Percentiles rank a stretch among this genome's conserved stretches.
Conservation (phyloP, 1,284 basidiomycete genomes). For the Cystobasidiaceae sp. region DNA sequence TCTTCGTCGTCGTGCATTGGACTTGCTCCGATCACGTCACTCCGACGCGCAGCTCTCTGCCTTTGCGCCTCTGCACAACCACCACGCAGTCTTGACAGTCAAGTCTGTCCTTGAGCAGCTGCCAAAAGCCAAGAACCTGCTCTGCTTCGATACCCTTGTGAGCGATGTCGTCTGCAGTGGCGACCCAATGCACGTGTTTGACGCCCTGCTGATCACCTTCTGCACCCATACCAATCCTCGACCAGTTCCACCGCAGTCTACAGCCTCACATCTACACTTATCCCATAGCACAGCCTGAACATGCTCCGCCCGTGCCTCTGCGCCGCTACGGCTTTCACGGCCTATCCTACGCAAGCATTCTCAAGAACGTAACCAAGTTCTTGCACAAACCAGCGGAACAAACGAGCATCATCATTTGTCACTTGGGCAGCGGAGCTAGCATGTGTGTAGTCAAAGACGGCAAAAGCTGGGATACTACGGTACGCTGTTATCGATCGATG, state of each 20-base stretch:
- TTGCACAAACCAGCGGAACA: constrained; percentile 54
- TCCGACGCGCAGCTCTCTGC: constrained; percentile 9
- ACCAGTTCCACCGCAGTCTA: constrained; percentile 65
- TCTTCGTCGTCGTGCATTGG: not conserved
- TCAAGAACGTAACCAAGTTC: constrained; percentile 56
- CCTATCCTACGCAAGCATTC: constrained; percentile 49
- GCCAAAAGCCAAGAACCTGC: constrained; percentile 53
- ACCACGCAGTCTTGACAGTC: constrained; percentile 52
- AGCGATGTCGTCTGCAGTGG: not conserved
- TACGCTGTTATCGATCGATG: not conserved
- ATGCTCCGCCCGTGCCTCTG: constrained; percentile 58
- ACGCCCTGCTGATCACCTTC: not conserved
- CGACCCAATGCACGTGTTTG: not conserved
- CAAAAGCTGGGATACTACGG: constrained; percentile 62
- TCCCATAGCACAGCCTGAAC: constrained; percentile 62
- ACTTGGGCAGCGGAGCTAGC: constrained; percentile 81
- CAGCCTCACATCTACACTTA: constrained; percentile 69
- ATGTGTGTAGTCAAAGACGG: constrained; percentile 66
- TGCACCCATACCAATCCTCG: not conserved
- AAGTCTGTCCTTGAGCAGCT: constrained; percentile 54
- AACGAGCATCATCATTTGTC: constrained; percentile 67
- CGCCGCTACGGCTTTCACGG: constrained; percentile 80
- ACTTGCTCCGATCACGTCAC: not conserved
- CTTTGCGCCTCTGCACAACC: constrained; percentile 47
- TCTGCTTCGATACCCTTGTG: constrained; percentile 66